Evolutionary conservation across 257 asterid species (phyloP), one percentile per base, ranked within the genome.

Genomic region (Plantago ovata): DNA sequence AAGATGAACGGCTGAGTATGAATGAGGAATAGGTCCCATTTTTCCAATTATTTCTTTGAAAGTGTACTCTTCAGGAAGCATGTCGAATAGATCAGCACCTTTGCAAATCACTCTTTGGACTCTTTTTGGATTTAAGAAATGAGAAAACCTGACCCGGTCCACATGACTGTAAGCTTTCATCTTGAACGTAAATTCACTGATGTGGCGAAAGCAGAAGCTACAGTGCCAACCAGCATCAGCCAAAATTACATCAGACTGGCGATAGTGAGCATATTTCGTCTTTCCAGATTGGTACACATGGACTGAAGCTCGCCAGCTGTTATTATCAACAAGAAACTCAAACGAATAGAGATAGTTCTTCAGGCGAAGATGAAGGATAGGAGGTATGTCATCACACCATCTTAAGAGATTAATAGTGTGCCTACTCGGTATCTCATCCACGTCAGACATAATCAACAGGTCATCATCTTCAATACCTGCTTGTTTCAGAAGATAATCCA

Each of bases 141-240:
- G 87, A 42, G 88, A 75, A 63, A 87, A 87, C 56, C 94, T 76
- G 56, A 87, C 94, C 38, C 95, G 66, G 50, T 87, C 96, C 32
- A 80, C 75, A 56, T 86, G 95, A 22, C 95, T 86, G 62, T 86
- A 86, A 16, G 94, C 95, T 63, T 78, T 87, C 88, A 87, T 87
- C 83, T 87, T 87, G 80, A 87, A 87, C 38, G 81, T 65, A 65
- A 87, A 87, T 45, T 87, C 96, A 11, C 71, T 72, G 6, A 87
- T 82, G 51, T 18, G 79, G 58, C 87, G 72, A 72, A 84, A 87
- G 64, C 95, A 86, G 68, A 86, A 86, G 87, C 95, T 86, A 24
- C 95, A 85, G 47, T 86, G 95, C 95, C 92, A 86, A 32, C 95
- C 95, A 0, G 95, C 75, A 59, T 86, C 95, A 3, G 77, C 81